Conservation (phyloP, 2,329 filamentous ascomycete genomes). For the Trichoderma koningii region DNA sequence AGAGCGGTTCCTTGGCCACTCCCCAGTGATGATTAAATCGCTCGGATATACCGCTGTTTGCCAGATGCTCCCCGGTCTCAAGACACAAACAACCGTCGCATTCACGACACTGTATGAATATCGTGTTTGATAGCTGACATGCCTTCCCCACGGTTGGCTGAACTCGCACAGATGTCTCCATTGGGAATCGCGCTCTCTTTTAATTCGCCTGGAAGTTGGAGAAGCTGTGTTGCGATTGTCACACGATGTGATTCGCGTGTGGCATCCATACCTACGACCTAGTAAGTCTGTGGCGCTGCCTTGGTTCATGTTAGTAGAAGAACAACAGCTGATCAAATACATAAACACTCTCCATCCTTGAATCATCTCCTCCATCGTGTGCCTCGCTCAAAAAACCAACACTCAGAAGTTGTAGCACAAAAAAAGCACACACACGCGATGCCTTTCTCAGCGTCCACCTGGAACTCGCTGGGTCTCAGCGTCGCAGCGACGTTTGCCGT, state of each 20-base stretch:
- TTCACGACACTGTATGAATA: no score
- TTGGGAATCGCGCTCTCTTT: neutral
- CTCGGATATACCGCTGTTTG: no score
- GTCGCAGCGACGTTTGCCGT: slow-evolving; percentile 29
- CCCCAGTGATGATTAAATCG: neutral
- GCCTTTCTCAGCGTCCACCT: slow-evolving; percentile 27
- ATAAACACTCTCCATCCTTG: neutral
- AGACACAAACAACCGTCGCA: no score
- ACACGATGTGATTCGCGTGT: neutral
- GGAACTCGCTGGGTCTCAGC: slow-evolving; percentile 31
- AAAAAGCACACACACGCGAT: neutral
- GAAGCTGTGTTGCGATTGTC: neutral
- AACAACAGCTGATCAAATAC: neutral
- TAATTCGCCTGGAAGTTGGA: neutral
- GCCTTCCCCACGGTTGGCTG: neutral
- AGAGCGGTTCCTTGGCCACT: neutral
- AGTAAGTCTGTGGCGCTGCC: neutral
- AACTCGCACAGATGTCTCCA: slow-evolving; percentile 5
- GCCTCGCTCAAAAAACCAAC: no score
- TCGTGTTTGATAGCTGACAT: no score
- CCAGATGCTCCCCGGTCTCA: no score
- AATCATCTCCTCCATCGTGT: neutral
- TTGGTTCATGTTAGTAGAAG: neutral
- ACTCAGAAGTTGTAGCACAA: no score
- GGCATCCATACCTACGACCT: no score